Conservation (phyloP, 2,329 filamentous ascomycete genomes). For the Sporothrix sp. region DNA sequence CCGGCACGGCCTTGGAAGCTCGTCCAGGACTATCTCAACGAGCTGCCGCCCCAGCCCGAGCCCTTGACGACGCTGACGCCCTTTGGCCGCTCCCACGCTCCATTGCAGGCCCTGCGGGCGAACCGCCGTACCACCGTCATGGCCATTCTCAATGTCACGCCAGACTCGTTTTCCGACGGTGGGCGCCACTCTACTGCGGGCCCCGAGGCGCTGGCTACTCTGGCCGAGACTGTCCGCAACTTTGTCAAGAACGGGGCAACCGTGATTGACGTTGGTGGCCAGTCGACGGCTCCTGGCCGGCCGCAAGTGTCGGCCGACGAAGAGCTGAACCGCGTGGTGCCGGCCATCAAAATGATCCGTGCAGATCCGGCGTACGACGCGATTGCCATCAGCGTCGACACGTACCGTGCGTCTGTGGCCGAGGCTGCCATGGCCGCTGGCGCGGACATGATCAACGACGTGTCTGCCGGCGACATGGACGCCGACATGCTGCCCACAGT, state of each 20-base stretch:
- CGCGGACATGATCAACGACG: constrained; percentile 90
- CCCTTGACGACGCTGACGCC: constrained; percentile 52
- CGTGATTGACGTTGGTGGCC: constrained; percentile 86
- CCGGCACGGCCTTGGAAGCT: constrained; percentile 48
- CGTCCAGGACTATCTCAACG: constrained; percentile 51
- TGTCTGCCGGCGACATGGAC: constrained; percentile 75
- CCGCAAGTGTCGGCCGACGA: constrained; percentile 59
- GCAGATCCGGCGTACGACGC: constrained; percentile 22
- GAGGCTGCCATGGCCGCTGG: constrained; percentile 65
- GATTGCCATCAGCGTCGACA: constrained; percentile 80
- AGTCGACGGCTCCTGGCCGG: constrained; percentile 77
- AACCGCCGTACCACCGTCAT: constrained; percentile 67
- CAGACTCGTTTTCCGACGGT: constrained; percentile 94
- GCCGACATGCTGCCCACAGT: constrained; percentile 71
- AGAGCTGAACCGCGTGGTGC: constrained; percentile 69
- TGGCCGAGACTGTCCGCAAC: constrained; percentile 47
- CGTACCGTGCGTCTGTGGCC: constrained; percentile 79
- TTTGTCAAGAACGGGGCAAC: constrained; percentile 63
- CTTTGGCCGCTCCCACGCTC: constrained; percentile 36
- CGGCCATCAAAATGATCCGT: constrained; percentile 66
- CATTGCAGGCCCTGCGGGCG: constrained; percentile 49
- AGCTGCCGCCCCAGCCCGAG: constrained; percentile 38
- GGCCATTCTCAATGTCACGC: constrained; percentile 90
- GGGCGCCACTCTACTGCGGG: constrained; percentile 48
- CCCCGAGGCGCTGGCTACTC: constrained; percentile 29